Evolutionary conservation across 2,329 filamentous ascomycete species (phyloP).

Genomic region (Cryphonectria naterciae): DNA sequence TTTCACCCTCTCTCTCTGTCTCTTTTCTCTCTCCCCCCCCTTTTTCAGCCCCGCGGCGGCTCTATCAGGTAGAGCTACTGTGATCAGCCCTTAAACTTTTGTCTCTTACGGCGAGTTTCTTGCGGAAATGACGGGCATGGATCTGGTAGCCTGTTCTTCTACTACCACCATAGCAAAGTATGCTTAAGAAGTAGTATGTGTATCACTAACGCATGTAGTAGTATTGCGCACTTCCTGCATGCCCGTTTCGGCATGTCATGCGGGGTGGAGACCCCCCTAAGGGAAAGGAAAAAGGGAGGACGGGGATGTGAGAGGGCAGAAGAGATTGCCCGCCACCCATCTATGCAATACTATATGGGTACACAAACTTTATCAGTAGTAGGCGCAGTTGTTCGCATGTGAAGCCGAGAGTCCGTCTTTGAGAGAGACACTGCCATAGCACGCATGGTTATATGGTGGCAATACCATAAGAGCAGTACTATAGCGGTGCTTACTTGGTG

Average conservation of each 20-base stretch:
- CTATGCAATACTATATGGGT: background rate
- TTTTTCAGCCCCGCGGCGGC: background rate
- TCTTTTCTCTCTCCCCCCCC: too few species aligned
- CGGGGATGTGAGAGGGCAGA: background rate
- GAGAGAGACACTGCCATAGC: background rate
- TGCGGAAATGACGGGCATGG: background rate
- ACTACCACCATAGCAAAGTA: background rate
- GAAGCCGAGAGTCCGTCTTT: constrained; percentile 6
- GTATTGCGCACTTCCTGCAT: background rate
- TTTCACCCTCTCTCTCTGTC: background rate
- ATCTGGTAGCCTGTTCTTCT: background rate
- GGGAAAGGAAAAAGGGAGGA: background rate
- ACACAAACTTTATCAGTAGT: background rate
- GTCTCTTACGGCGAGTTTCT: background rate
- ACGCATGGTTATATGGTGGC: background rate
- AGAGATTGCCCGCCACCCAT: background rate
- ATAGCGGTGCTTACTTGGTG: background rate
- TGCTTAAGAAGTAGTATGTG: background rate
- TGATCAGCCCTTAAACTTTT: background rate
- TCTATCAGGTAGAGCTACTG: background rate
- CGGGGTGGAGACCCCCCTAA: background rate
- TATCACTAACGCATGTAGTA: background rate
- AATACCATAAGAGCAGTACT: background rate
- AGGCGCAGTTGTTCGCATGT: constrained; percentile 3
- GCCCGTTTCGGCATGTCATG: background rate